These are phyloP conservation scores for Climacium dendroides DNA, from an alignment of 225 moss, liverwort and hornwort species.

Conservation along the genomic window DNA sequence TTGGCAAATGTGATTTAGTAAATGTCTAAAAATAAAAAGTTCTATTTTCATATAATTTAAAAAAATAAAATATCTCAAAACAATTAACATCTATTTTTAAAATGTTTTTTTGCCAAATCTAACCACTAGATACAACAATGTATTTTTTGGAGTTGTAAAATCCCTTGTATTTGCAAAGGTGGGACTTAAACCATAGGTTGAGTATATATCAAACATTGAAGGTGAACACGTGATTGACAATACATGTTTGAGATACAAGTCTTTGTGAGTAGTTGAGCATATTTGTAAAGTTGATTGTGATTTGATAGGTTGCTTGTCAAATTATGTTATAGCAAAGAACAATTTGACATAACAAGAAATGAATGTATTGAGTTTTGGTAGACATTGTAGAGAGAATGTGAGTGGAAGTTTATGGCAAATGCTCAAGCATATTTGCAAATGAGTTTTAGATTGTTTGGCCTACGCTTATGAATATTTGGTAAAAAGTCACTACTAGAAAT, in stretches of 20 bases:
- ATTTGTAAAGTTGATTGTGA: not conserved
- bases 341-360: not conserved
- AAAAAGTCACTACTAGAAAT: no score
- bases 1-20: no score
- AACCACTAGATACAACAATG: no score
- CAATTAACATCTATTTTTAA: no score
- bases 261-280: not conserved
- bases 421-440: not conserved
- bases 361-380: fast-evolving
- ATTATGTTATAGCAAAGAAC: no score
- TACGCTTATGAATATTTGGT: not conserved
- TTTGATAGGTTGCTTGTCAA: not conserved
- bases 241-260: not conserved
- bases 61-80: no score
- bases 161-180: no score
- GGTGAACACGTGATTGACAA: not conserved
- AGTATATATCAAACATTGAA: not conserved
- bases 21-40: no score
- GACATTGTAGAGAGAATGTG: not conserved
- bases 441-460: not conserved
- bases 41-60: no score
- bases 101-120: no score
- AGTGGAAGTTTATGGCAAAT: fast-evolving
- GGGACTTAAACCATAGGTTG: no score
- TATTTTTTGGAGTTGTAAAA: no score